phyloP scores from a whole-genome alignment of 345 rosid species.

The Eucalyptus erythrocorys region DNA sequence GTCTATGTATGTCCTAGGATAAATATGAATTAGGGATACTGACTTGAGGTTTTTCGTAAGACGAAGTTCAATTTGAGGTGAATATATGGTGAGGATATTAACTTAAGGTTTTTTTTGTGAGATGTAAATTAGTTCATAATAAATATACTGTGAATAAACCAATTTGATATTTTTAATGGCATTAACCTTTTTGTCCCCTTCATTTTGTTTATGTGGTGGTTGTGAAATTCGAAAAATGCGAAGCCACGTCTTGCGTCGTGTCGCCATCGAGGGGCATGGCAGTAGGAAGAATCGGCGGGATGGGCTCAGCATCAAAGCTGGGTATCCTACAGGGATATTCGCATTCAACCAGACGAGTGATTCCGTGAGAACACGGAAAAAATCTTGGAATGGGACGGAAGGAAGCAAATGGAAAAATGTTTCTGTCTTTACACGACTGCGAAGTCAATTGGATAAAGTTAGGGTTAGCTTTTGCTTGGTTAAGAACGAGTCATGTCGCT shows the following conservation, averaged over 20 bases:
- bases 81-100: neutral
- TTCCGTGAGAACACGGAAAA: neutral
- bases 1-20: neutral
- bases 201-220: neutral
- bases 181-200: neutral
- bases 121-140: neutral
- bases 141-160: neutral
- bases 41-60: rapidly evolving
- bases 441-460: neutral
- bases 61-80: rapidly evolving
- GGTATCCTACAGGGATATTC: neutral
- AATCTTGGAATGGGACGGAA: neutral
- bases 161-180: neutral
- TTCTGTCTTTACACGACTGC: neutral
- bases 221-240: neutral
- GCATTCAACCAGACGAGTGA: neutral
- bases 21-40: rapidly evolving
- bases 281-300: neutral
- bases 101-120: rapidly evolving
- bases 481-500: neutral
- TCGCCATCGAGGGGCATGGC: neutral
- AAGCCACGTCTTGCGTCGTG: neutral
- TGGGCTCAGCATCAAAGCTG: neutral
- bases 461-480: neutral
- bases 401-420: neutral